phyloP scores from a whole-genome alignment of 2,329 filamentous ascomycete species.

The Claviceps africana region DNA sequence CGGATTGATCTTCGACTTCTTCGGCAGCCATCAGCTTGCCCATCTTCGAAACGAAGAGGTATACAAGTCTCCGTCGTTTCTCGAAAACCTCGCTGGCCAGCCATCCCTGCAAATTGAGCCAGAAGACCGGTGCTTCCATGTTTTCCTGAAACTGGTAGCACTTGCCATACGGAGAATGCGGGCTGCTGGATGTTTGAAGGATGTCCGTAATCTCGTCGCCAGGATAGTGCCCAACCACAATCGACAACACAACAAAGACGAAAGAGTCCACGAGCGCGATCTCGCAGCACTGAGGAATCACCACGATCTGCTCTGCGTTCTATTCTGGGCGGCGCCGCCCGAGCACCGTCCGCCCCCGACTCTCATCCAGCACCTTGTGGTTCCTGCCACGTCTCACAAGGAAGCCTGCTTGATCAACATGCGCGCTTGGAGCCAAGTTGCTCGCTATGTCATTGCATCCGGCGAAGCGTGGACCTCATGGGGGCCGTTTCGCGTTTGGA shows the following conservation, averaged over 20 bases:
- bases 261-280: slow-evolving; percentile 44
- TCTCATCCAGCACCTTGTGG: slow-evolving; percentile 45
- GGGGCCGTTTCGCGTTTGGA: slow-evolving; percentile 32
- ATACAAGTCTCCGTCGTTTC: slow-evolving; percentile 44
- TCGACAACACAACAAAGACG: slow-evolving; percentile 49
- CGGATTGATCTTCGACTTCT: slow-evolving; percentile 53
- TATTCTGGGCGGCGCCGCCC: slow-evolving; percentile 49
- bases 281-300: slow-evolving; percentile 53
- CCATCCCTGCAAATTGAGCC: slow-evolving; percentile 36
- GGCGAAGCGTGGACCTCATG: slow-evolving; percentile 35
- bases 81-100: slow-evolving; percentile 36
- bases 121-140: slow-evolving; percentile 50
- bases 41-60: slow-evolving; percentile 53
- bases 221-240: slow-evolving; percentile 53
- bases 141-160: slow-evolving; percentile 51
- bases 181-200: slow-evolving; percentile 34
- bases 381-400: slow-evolving; percentile 47
- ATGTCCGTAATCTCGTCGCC: slow-evolving; percentile 46
- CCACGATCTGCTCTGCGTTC: slow-evolving; percentile 51
- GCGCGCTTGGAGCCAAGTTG: slow-evolving; percentile 47
- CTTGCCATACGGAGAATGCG: slow-evolving; percentile 39
- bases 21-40: slow-evolving; percentile 45
- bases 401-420: slow-evolving; percentile 52
- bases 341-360: slow-evolving; percentile 38
- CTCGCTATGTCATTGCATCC: slow-evolving; percentile 40